A percentile compares a stretch with the other conserved stretches of the same genome.
These are phyloP conservation scores for Amphicarpaea edgeworthii DNA, from an alignment of 306 rosid species.

Conservation along the genomic window DNA sequence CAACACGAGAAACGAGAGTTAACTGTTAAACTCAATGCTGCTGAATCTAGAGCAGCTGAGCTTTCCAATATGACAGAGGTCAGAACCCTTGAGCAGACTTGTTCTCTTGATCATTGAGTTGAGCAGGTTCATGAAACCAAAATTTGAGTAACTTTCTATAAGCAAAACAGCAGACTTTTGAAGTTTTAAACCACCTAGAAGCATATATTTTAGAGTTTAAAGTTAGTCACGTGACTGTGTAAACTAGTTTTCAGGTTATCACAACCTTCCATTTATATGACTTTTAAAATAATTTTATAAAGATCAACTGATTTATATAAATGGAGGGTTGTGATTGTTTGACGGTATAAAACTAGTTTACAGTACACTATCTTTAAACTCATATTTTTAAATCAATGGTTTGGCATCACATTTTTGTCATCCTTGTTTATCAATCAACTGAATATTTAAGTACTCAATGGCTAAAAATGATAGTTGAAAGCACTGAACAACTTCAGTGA, in stretches of 20 bases:
- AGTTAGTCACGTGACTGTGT: too few species aligned
- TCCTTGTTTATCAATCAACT: slow-evolving; percentile 19
- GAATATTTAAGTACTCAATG: not conserved
- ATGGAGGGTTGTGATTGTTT: too few species aligned
- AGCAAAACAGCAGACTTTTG: slow-evolving; percentile 16
- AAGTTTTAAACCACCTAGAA: slow-evolving; percentile 35
- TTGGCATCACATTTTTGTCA: slow-evolving; percentile 4
- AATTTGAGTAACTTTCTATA: slow-evolving; percentile 1
- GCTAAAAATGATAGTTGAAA: slow-evolving; percentile 20
- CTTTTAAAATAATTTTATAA: too few species aligned
- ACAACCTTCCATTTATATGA: too few species aligned
- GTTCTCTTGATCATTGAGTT: slow-evolving; percentile 29
- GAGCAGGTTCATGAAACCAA: slow-evolving; percentile 5
- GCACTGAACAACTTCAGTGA: slow-evolving; percentile 1
- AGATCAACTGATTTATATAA: too few species aligned
- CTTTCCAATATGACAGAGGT: slow-evolving; percentile 92
- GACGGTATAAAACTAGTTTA: too few species aligned
- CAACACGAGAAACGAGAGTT: slow-evolving; percentile 88
- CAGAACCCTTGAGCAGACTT: slow-evolving; percentile 31
- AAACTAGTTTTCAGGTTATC: too few species aligned
- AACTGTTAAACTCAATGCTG: slow-evolving; percentile 70
- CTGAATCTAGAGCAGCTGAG: slow-evolving; percentile 63
- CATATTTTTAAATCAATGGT: slow-evolving; percentile 1
- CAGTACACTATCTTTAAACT: too few species aligned
- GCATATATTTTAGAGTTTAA: too few species aligned